Base-by-base conservation (phyloP, 1,284 basidiomycete species). In the Cutaneotrichosporon mucoides region DNA sequence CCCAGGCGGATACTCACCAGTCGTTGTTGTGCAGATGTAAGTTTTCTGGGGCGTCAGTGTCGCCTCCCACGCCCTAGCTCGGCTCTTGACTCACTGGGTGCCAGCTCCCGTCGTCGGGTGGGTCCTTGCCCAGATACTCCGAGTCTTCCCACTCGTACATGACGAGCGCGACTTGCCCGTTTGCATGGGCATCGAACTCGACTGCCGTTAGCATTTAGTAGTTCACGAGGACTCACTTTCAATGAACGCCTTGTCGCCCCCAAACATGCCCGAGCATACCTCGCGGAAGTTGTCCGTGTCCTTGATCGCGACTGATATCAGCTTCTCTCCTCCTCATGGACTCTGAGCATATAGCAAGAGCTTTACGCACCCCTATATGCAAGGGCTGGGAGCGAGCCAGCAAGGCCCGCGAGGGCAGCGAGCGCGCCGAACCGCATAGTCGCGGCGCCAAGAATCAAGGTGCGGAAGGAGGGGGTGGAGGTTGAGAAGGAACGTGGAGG, bases 201-300 rank as follows among this genome's bases (percentile, higher is more conserved):
- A 95, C 92, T 95, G 69, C 15, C 11, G 56, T 64, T 42, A 66
- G 60, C 40, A 24, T 24, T 24, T 24, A 24, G 24, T 2, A 24
- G 24, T 46, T 34, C 11, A 15, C n/a, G 13, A 5, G 41, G 37
- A 1, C 6, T 66, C 73, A 93, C 92, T 86, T 76, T 95, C 90
- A 66, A 97, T 92, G 76, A 84, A 88, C 33, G 93, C 89, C 42
- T 86, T 82, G 56, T 84, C 76, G 55, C 85, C 85, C 33, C 85
- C 89, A 84, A 89, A 95, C 91, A 99, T 96, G 56, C 94, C 94
- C 62, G 88, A 91, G 80, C 94, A 99, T 74, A 88, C 87, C 82
- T 98, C 93, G 53, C 89, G 71, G 45, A 80, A 69, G 13, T 73
- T 68, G 66, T 94, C 90, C 64, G 84, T 85, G 73, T 82, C 81